Percentiles rank a stretch among this genome's conserved stretches.
These are phyloP conservation scores for Tetrapisispora pingtungensis DNA, from an alignment of 805 yeast genomes.

Conservation along the genomic window DNA sequence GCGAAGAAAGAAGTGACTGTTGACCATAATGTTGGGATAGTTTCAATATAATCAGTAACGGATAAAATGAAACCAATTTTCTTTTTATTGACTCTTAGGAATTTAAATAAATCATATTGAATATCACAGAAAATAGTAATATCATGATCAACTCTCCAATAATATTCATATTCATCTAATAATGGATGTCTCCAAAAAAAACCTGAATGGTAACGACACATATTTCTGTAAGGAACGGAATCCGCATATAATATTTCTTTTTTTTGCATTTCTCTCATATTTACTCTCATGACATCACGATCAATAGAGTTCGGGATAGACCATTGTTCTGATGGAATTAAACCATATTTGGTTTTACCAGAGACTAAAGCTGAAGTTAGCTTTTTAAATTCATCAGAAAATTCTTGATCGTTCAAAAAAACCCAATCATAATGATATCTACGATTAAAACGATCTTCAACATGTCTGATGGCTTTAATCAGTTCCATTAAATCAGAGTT, in stretches of 20 bases:
- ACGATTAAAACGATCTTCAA: conserved; percentile 57
- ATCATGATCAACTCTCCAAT: conserved; percentile 74
- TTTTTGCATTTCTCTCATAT: conserved; percentile 37
- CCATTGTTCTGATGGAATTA: conserved; percentile 58
- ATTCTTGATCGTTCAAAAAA: conserved; percentile 61
- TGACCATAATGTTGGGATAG: conserved; percentile 59
- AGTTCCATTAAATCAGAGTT: conserved; percentile 52
- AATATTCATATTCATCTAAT: conserved; percentile 50
- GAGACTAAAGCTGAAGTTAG: conserved; percentile 42
- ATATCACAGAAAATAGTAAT: conserved; percentile 52
- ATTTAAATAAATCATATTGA: conserved; percentile 50
- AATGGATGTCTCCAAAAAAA: conserved; percentile 55
- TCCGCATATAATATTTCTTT: conserved; percentile 47
- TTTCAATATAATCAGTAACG: conserved; percentile 49
- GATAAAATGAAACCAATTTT: conserved; percentile 60
- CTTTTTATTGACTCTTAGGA: conserved; percentile 45
- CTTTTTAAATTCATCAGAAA: conserved; percentile 44
- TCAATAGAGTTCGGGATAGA: conserved; percentile 58
- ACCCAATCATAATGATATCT: conserved; percentile 68
- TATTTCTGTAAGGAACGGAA: conserved; percentile 55
- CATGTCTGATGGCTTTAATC: conserved; percentile 48
- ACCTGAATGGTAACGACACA: conserved; percentile 43
- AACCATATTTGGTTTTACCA: conserved; percentile 55
- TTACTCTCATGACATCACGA: conserved; percentile 36
- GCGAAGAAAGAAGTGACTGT: conserved; percentile 40